phyloP scores from a whole-genome alignment of 2,329 filamentous ascomycete species.

The Colletotrichum sp. region DNA sequence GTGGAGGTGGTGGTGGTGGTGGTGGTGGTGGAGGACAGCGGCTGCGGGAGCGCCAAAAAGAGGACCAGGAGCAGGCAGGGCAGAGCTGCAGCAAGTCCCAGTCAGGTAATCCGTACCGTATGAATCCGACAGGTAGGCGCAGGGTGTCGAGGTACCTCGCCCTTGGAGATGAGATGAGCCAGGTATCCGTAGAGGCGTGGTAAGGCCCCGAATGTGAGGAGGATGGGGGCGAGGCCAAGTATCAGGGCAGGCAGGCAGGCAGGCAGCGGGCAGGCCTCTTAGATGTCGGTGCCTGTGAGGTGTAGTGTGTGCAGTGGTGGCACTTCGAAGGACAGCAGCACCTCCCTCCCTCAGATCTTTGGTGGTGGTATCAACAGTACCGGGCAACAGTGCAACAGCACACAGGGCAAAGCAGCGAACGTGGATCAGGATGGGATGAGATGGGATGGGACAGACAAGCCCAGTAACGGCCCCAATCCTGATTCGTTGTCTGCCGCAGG shows the following conservation, averaged over 20 bases:
- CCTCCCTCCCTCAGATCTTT: neutral
- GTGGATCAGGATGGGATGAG: neutral
- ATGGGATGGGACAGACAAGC: slow-evolving; percentile 27
- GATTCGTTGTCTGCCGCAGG: slow-evolving; percentile 38
- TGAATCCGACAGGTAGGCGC: neutral
- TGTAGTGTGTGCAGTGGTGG: neutral
- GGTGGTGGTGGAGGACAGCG: neutral
- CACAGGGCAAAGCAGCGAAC: neutral
- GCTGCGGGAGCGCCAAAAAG: neutral
- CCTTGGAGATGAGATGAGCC: neutral
- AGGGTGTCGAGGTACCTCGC: neutral
- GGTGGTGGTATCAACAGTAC: neutral
- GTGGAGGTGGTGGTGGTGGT: neutral
- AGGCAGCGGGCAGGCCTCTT: neutral
- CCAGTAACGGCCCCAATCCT: slow-evolving; percentile 29
- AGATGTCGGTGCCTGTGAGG: neutral
- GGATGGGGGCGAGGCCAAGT: neutral
- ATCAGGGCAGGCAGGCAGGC: neutral
- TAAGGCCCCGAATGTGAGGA: neutral
- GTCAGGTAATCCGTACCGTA: slow-evolving; percentile 9
- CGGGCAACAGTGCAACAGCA: neutral
- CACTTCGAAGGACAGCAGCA: neutral
- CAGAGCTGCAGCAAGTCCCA: neutral
- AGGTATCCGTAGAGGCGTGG: neutral
- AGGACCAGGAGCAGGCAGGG: neutral